Percentiles rank a stretch among this genome's conserved stretches.
Evolutionary conservation across 306 rosid genomes (phyloP).

Genomic region (Morella rubra): DNA sequence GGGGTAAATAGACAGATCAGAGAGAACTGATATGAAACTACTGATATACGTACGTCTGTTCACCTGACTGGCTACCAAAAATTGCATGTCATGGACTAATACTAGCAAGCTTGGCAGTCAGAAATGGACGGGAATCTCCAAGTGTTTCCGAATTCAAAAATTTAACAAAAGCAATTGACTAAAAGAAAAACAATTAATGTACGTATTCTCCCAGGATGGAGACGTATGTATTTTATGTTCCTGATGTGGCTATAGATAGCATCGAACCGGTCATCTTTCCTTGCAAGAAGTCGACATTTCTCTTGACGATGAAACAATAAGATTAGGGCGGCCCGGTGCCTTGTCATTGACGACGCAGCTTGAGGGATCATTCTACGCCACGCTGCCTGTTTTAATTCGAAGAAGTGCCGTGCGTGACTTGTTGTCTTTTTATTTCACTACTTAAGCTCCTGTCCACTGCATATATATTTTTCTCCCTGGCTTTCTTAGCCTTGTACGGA

Average conservation of each 20-base stretch:
- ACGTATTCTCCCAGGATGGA: neutral
- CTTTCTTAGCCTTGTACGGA: neutral
- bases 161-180: neutral
- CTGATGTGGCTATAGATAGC: neutral
- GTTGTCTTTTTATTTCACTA: neutral
- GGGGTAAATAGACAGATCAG: neutral
- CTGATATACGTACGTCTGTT: neutral
- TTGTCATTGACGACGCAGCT: constrained; percentile 37
- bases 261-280: neutral
- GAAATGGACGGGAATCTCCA: neutral
- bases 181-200: neutral
- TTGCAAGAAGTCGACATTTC: neutral
- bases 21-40: neutral
- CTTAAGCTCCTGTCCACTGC: neutral
- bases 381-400: neutral
- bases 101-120: neutral
- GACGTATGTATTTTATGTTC: neutral
- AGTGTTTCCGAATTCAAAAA: constrained; percentile 1
- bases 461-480: neutral
- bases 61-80: neutral
- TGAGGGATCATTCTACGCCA: neutral
- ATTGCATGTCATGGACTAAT: neutral
- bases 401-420: constrained; percentile 4
- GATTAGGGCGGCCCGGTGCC: constrained; percentile 16
- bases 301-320: neutral